Evolutionary conservation across 305 asterid species (phyloP).

Genomic region (Andrographis paniculata): DNA sequence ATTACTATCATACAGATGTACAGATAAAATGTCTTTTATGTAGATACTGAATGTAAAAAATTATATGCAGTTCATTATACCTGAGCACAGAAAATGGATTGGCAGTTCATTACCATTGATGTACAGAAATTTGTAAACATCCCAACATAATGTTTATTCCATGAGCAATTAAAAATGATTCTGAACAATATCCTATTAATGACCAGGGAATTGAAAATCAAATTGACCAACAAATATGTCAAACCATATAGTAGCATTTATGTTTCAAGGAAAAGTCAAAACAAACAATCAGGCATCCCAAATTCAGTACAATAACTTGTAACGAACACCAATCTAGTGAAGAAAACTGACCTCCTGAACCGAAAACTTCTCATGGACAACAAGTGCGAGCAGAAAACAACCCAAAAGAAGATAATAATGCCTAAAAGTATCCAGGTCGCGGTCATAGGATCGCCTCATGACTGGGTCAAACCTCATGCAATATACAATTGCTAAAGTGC

Average conservation of each 20-base stretch:
- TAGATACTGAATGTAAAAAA: no score
- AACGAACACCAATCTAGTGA: constrained; percentile 8
- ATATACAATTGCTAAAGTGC: constrained; percentile 81
- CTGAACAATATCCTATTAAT: no score
- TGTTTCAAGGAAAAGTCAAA: background rate
- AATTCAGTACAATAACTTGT: constrained; percentile 4
- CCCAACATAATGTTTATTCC: background rate
- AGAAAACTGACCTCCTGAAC: constrained; percentile 54
- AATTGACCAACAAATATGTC: constrained; percentile 3
- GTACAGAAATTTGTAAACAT: no score
- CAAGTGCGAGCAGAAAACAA: constrained; percentile 48
- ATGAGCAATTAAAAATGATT: no score
- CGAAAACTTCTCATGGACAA: constrained; percentile 67
- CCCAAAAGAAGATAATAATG: constrained; percentile 50
- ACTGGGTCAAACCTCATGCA: constrained; percentile 64
- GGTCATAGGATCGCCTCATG: constrained; percentile 75
- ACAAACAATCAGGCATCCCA: constrained; percentile 9
- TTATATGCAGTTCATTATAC: no score
- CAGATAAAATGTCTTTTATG: background rate
- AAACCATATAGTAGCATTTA: constrained; percentile 4
- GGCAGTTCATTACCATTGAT: no score
- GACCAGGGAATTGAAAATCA: background rate
- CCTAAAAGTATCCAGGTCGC: constrained; percentile 71
- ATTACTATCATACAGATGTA: background rate
- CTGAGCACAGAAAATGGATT: no score